Evolutionary conservation across 768 basidiomycete genomes (phyloP).

Genomic region (Psilocybe tampanensis): DNA sequence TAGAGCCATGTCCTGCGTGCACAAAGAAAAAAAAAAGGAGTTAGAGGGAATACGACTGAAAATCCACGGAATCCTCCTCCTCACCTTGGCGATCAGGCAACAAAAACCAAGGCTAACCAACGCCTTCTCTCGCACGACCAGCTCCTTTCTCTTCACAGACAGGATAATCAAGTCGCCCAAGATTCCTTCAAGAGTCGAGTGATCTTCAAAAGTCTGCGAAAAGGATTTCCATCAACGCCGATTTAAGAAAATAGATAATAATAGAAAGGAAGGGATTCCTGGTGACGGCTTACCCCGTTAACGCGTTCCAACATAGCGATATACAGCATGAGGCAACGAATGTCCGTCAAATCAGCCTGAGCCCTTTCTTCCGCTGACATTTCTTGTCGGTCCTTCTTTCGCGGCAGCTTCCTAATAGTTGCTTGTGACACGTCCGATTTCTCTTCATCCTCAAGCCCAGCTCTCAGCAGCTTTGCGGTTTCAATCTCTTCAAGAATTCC

Average conservation of each 20-base stretch:
- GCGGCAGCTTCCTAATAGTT: slow-evolving; percentile 26
- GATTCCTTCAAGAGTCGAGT: slow-evolving; percentile 80
- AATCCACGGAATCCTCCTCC: no score
- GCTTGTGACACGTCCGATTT: slow-evolving; percentile 30
- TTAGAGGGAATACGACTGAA: no score
- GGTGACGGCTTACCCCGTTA: slow-evolving; percentile 76
- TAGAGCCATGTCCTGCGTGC: slow-evolving; percentile 66
- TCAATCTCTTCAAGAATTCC: slow-evolving; percentile 43
- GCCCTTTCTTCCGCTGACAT: slow-evolving; percentile 68
- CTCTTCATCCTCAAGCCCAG: slow-evolving; percentile 40
- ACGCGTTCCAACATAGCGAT: slow-evolving; percentile 91
- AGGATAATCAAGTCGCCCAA: slow-evolving; percentile 89
- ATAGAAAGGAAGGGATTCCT: no score
- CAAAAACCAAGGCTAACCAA: slow-evolving; percentile 81
- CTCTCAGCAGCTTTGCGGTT: slow-evolving; percentile 32
- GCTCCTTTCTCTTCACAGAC: slow-evolving; percentile 86
- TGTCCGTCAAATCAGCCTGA: slow-evolving; percentile 69
- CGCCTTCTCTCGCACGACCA: slow-evolving; percentile 78
- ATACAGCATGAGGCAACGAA: slow-evolving; percentile 82
- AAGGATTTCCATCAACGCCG: no score
- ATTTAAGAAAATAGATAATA: slow-evolving; percentile 5
- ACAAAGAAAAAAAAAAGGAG: no score
- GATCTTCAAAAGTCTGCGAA: slow-evolving; percentile 78
- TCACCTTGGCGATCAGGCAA: slow-evolving; percentile 79
- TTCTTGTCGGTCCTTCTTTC: slow-evolving; percentile 52